phyloP scores from a whole-genome alignment of 208 protist genomes.

The Trypanosoma mega region DNA sequence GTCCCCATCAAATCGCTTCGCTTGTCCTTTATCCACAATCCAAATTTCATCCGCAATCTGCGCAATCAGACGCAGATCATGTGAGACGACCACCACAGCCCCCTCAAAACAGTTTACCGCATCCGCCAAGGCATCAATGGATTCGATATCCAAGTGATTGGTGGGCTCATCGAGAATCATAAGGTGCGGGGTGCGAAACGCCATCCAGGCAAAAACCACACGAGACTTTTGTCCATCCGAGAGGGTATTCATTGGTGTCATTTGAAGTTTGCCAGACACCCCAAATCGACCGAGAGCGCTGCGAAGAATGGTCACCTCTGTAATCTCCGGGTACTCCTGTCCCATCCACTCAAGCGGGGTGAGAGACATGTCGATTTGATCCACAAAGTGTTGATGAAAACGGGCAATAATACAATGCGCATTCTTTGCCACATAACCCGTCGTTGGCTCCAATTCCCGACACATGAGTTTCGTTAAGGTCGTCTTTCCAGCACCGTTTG shows the following conservation, averaged over 20 bases:
- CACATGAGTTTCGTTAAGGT: constrained; percentile 96
- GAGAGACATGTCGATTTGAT: constrained; percentile 93
- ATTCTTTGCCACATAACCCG: constrained; percentile 91
- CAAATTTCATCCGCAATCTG: constrained; percentile 96
- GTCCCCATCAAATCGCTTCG: constrained; percentile 84
- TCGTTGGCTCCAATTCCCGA: constrained; percentile 89
- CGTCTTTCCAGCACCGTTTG: constrained; percentile 97
- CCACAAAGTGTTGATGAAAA: constrained; percentile 97
- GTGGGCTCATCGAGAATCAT: constrained; percentile 98
- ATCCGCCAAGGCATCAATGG: constrained; percentile 94
- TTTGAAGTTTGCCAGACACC: constrained; percentile 88
- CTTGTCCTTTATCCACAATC: constrained; percentile 92
- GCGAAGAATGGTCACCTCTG: constrained; percentile 87
- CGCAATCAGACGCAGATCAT: constrained; percentile 96
- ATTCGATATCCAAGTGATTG: constrained; percentile 97
- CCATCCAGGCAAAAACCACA: constrained; percentile 95
- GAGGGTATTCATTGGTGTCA: constrained; percentile 91
- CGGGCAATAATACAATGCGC: constrained; percentile 92
- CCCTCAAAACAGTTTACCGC: constrained; percentile 93
- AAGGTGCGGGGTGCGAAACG: constrained; percentile 93
- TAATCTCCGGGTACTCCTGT: constrained; percentile 89
- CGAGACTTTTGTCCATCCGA: constrained; percentile 97
- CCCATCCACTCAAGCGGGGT: constrained; percentile 95
- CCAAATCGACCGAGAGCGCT: constrained; percentile 94
- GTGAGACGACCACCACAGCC: constrained; percentile 95